These are phyloP conservation scores for Firmiana major DNA, from an alignment of 345 rosid species.

Conservation along the genomic window DNA sequence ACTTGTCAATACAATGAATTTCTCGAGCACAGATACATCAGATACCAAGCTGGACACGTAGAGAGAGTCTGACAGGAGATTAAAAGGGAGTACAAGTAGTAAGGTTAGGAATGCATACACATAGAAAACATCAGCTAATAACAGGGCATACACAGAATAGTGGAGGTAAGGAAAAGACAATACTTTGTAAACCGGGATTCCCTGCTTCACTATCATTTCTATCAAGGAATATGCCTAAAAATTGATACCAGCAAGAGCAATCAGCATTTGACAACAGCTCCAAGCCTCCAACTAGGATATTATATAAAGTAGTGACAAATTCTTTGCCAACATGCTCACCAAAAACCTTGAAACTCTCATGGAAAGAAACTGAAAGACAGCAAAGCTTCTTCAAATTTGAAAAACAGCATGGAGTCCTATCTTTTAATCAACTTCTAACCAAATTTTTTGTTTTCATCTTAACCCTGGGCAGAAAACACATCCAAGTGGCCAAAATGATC, in stretches of 20 bases:
- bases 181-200: background rate
- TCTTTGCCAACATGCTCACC: background rate
- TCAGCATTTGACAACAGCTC: background rate
- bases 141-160: conserved; percentile 15
- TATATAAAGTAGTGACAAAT: background rate
- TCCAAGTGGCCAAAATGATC: conserved; percentile 47
- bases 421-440: background rate
- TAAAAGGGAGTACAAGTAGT: background rate
- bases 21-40: background rate
- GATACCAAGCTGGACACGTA: background rate
- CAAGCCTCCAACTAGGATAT: background rate
- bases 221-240: background rate
- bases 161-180: background rate
- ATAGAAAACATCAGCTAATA: background rate
- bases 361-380: conserved; percentile 3
- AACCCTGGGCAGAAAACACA: conserved; percentile 80
- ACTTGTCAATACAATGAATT: background rate
- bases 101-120: background rate
- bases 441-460: conserved; percentile 13
- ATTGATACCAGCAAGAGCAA: conserved; percentile 1
- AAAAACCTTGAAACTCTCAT: background rate
- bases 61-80: background rate
- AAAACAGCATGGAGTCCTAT: background rate
- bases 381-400: background rate
- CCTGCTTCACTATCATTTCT: background rate